Conservation (phyloP, 768 basidiomycete species). For the Russula earlei region DNA sequence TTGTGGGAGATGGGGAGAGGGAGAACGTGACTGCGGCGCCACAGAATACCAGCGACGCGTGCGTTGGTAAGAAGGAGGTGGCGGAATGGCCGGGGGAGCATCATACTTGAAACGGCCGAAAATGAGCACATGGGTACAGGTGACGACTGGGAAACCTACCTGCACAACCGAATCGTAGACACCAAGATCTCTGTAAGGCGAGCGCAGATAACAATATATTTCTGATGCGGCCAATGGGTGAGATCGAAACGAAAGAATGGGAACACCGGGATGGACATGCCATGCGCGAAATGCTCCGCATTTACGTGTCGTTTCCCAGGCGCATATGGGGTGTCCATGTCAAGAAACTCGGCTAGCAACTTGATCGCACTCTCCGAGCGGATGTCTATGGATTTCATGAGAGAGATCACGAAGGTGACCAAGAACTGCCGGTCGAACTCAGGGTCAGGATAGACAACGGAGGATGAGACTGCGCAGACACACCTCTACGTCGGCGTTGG, state of each 20-base stretch:
- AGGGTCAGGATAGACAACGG: background rate
- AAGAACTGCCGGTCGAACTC: conserved; percentile 53
- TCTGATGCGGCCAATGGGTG: conserved; percentile 38
- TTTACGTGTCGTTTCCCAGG: conserved; percentile 52
- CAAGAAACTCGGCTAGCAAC: conserved; percentile 79
- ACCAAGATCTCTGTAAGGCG: conserved; percentile 77
- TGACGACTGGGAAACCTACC: conserved; percentile 32
- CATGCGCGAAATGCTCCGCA: conserved; percentile 92
- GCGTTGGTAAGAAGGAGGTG: conserved; percentile 27
- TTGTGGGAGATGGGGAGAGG: conserved; percentile 22
- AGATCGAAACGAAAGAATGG: background rate
- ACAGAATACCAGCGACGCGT: conserved; percentile 25
- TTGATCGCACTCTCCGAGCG: conserved; percentile 83
- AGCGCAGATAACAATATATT: conserved; percentile 80
- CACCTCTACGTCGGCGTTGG: conserved; percentile 83
- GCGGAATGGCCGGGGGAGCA: conserved; percentile 32
- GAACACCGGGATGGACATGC: conserved; percentile 34
- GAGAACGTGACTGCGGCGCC: conserved; percentile 19
- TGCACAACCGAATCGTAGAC: conserved; percentile 77
- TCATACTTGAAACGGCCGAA: conserved; percentile 44
- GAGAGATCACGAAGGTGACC: conserved; percentile 76
- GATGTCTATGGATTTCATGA: conserved; percentile 91
- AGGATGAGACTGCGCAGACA: conserved; percentile 19
- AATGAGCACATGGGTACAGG: background rate
- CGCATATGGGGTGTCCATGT: conserved; percentile 53